phyloP scores from a whole-genome alignment of 2,329 filamentous ascomycete species.

The Fusarium tuaranense region DNA sequence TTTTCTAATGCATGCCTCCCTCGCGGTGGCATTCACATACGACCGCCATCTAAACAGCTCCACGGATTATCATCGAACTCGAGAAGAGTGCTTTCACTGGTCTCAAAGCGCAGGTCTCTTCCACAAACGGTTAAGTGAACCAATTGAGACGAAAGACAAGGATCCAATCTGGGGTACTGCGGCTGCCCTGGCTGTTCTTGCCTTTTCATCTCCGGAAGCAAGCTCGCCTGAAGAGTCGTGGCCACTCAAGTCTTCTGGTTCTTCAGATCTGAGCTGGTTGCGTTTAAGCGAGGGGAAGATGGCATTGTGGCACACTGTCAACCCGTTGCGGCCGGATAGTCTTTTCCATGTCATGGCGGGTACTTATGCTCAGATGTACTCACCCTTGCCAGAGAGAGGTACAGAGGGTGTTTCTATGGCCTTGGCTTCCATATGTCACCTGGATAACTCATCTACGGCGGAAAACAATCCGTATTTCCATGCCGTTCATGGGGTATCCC shows the following conservation, averaged over 20 bases:
- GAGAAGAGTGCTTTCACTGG: slow-evolving; percentile 58
- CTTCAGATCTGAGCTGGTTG: slow-evolving; percentile 51
- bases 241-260: slow-evolving; percentile 45
- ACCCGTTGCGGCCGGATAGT: slow-evolving; percentile 52
- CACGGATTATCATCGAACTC: slow-evolving; percentile 36
- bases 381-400: slow-evolving; percentile 47
- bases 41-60: slow-evolving; percentile 49
- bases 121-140: slow-evolving; percentile 50
- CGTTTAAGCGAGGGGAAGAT: slow-evolving; percentile 51
- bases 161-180: slow-evolving; percentile 62
- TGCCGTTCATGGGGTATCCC: slow-evolving; percentile 52
- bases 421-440: slow-evolving; percentile 41
- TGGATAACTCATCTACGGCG: slow-evolving; percentile 48
- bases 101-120: slow-evolving; percentile 55
- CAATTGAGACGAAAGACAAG: slow-evolving; percentile 50
- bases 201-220: slow-evolving; percentile 55
- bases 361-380: slow-evolving; percentile 52
- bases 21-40: slow-evolving; percentile 57
- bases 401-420: slow-evolving; percentile 40
- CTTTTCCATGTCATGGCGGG: slow-evolving; percentile 49
- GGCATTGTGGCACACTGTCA: slow-evolving; percentile 48
- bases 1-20: slow-evolving; percentile 59
- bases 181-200: slow-evolving; percentile 54
- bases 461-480: slow-evolving; percentile 53
- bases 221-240: slow-evolving; percentile 46